Evolutionary conservation across 441 rosid species (phyloP).

Genomic region (Croton setiger): DNA sequence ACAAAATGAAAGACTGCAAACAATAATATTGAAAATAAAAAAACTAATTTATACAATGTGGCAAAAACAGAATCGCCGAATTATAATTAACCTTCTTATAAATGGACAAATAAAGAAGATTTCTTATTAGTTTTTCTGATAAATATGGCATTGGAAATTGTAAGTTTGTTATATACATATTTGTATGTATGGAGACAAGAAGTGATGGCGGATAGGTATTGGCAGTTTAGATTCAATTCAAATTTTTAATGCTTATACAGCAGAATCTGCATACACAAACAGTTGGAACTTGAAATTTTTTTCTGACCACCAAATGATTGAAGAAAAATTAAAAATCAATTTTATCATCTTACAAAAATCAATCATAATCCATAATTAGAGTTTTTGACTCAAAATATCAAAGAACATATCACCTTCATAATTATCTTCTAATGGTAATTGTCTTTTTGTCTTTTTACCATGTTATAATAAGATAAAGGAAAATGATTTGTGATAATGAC

Average conservation of each 20-base stretch:
- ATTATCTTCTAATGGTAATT: not conserved
- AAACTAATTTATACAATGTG: too few species aligned
- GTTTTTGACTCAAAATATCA: too few species aligned
- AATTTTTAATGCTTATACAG: not conserved
- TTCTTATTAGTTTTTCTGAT: too few species aligned
- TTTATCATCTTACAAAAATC: constrained; percentile 5
- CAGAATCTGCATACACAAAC: not conserved
- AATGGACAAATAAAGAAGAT: too few species aligned
- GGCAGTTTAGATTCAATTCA: not conserved
- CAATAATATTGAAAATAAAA: too few species aligned
- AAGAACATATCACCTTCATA: too few species aligned
- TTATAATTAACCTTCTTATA: too few species aligned
- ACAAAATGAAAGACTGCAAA: too few species aligned
- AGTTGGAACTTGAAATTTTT: constrained; percentile 23
- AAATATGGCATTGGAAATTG: too few species aligned
- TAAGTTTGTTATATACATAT: too few species aligned
- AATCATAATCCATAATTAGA: too few species aligned
- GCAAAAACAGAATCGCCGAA: too few species aligned
- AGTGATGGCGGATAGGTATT: not conserved
- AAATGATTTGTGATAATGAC: constrained; percentile 7
- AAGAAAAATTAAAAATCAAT: constrained; percentile 14
- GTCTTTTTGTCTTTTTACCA: not conserved
- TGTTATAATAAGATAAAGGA: not conserved
- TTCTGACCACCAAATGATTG: constrained; percentile 33
- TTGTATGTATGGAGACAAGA: not conserved